Base-by-base conservation (phyloP, 1,139 yeast genomes). In the Kodamaea arcana region DNA sequence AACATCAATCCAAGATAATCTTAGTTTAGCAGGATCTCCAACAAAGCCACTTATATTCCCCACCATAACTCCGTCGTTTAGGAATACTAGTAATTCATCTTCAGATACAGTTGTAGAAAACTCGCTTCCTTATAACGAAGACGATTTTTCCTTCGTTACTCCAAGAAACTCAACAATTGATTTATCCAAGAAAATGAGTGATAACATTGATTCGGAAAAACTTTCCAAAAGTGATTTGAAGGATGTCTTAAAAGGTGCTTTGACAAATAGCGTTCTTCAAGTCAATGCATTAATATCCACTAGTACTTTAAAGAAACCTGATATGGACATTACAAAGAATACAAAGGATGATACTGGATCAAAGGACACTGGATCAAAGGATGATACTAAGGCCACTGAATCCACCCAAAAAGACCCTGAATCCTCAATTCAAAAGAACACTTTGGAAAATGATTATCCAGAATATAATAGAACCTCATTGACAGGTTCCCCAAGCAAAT, bases 61-160 rank as follows among this genome's bases (percentile, higher is more conserved):
- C 10, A 46, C 44, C 34, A 40, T 25, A 31, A 27, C 27, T 35
- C 44, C 27, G n/a, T n/a, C n/a, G n/a, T n/a, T n/a, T n/a, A 39
- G 42, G 32, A 54, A 54, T 39, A 68, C 58, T 36, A 60, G 62
- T 41, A 64, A 60, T 42, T 66, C 73, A 4, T 60, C 69, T 37
- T 62, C 73, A 4, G 75, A 69, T 35, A 69, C 75, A 8, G 68
- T 56, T 33, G 64, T 64, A 16, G 62, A 69, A 36, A 25, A 6
- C 15, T 4, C 15, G 14, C 17, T 4, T 13, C 17, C 15, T 15
- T 15, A n/a, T 15, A 25, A 36, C 20, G 57, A 48, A 11, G 63
- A 59, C 40, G 65, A 61, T 31, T 62, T 60, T 41, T 52, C 59
- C 5, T 60, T 60, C 36, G 50, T 50, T 28, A 56, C 71, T 3